Base-by-base conservation (phyloP, 345 rosid genomes). In the Eucalyptus curtisii region DNA sequence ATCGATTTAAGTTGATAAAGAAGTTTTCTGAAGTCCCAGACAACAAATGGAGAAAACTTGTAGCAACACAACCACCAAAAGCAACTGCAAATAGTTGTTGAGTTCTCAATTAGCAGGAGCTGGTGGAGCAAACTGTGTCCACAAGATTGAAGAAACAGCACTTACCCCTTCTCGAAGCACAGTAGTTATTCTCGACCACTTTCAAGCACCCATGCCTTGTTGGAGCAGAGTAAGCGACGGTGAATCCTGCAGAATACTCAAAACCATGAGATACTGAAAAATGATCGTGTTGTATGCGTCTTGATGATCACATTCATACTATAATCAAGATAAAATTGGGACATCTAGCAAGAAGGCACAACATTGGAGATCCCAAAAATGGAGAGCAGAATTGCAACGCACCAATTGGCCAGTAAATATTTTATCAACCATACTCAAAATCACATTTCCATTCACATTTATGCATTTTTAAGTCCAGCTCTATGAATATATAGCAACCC, bases 101-200 rank as follows among this genome's bases (percentile, higher is more conserved):
- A 2, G 47, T 37, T 20, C 82, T 57, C 64, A 44, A 37, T 84
- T 24, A 45, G 52, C 55, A 27, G 86, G 19, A 76, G 47, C 7
- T 0, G 8, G 86, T 13, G 12, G 44, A 20, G 24, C 68, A 86
- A 19, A 86, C 16, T 1, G 3, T 47, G 53, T 52, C n/a, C 47
- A 50, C 64, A 52, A 59, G n/a, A 86, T 52, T 52, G 87, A 27
- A 27, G 33, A 86, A 49, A 49, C 42, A 87, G 55, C 76, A 76
- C 88, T 89, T 91, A 96, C 99, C 99, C 91, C 97, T 94, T 94
- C 93, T 95, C n/a, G 99, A 97, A 88, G 99, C 95, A 91, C 99
- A 97, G 91, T 93, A 97, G 90, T 93, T 95, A 91, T 97, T 97
- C 88, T 96, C 99, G 57, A 97, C 98, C 71, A 97, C 95, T 90